Evolutionary conservation across 768 basidiomycete species (phyloP).

Genomic region (Lactarius tabidus): DNA sequence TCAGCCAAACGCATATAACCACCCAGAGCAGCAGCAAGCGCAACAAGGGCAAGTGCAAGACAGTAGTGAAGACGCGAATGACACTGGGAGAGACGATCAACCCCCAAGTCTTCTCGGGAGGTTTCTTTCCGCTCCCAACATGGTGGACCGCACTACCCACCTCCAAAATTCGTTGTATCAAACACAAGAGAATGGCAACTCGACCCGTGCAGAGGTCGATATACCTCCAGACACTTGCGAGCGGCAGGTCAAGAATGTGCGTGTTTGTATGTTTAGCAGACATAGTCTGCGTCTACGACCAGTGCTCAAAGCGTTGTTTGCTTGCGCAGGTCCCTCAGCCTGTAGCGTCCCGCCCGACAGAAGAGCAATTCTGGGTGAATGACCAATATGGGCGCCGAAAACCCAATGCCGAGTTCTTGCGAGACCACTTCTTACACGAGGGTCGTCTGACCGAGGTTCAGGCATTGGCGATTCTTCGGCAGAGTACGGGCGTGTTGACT

Average conservation of each 20-base stretch:
- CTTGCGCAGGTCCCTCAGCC: slow-evolving; percentile 63
- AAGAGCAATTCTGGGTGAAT: slow-evolving; percentile 63
- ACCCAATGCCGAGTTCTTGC: slow-evolving; percentile 74
- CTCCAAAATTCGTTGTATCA: slow-evolving; percentile 28
- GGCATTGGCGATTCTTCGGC: slow-evolving; percentile 72
- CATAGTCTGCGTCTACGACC: not conserved
- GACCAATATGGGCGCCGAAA: slow-evolving; percentile 52
- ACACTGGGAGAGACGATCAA: too few species aligned
- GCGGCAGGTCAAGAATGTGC: slow-evolving; percentile 34
- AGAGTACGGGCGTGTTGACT: slow-evolving; percentile 58
- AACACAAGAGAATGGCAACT: slow-evolving; percentile 34
- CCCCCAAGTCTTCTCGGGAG: not conserved
- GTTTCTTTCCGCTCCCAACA: not conserved
- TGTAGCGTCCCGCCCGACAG: slow-evolving; percentile 56
- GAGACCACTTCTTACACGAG: slow-evolving; percentile 83
- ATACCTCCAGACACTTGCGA: slow-evolving; percentile 30
- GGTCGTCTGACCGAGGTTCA: slow-evolving; percentile 78
- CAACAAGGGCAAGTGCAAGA: too few species aligned
- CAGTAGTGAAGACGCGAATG: too few species aligned
- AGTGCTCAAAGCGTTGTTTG: not conserved
- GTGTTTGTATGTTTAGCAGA: too few species aligned
- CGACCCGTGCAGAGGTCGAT: slow-evolving; percentile 29
- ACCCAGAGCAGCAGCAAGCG: too few species aligned
- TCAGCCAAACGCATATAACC: too few species aligned
- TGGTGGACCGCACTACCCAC: slow-evolving; percentile 21